These are phyloP conservation scores for Penicillium dipodomyicola DNA, from an alignment of 495 filamentous ascomycete genomes.

Conservation along the genomic window DNA sequence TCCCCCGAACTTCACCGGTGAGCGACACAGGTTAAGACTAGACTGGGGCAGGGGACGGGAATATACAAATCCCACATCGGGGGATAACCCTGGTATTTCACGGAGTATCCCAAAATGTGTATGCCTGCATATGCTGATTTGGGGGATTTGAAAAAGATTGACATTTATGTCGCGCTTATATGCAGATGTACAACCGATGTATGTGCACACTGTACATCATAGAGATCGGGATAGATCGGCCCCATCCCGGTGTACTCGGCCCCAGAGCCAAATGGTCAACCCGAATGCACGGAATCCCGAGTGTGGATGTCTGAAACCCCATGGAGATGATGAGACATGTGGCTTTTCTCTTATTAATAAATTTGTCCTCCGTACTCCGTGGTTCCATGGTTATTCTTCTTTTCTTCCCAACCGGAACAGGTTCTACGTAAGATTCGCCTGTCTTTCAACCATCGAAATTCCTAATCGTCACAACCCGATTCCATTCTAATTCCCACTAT, in stretches of 20 bases:
- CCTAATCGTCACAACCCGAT: no score
- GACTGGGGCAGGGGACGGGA: conserved; percentile 15
- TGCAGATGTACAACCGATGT: neutral
- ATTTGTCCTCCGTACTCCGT: no score
- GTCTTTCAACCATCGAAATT: no score
- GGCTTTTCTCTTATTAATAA: conserved; percentile 8
- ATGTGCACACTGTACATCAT: no score
- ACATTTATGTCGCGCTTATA: neutral
- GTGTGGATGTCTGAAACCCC: conserved; percentile 3
- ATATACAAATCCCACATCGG: conserved; percentile 1
- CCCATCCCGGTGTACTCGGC: conserved; percentile 8
- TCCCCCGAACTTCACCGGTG: conserved; percentile 34
- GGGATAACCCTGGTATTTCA: neutral
- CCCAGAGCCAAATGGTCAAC: conserved; percentile 1
- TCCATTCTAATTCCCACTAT: no score
- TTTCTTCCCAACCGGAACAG: neutral
- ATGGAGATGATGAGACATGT: conserved; percentile 7
- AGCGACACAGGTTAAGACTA: conserved; percentile 28
- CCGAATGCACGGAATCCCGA: conserved; percentile 11
- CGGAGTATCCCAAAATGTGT: neutral
- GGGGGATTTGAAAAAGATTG: neutral
- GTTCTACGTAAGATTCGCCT: neutral
- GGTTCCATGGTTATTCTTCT: neutral
- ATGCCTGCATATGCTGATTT: neutral
- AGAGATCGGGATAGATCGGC: conserved; percentile 9